Base-by-base conservation (phyloP, 2,329 filamentous ascomycete genomes). In the Diplodia mutila region DNA sequence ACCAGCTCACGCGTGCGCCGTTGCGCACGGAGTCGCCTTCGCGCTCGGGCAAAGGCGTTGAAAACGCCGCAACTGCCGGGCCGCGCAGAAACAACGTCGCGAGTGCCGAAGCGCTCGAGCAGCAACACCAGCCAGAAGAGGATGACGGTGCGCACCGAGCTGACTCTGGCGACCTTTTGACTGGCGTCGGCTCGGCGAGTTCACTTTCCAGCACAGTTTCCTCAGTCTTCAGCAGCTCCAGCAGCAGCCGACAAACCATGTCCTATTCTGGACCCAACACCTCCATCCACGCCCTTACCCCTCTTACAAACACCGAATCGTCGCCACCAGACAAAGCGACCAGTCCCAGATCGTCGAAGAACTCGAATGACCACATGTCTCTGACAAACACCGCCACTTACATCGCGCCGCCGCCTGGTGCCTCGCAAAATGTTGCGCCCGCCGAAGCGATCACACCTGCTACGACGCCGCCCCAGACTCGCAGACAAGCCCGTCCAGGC, bases 161-260 rank as follows among this genome's bases (percentile, higher is more conserved):
- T 68, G 82, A 86, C 72, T 71, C 76, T 55, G 87, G 87, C 78
- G 90, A 93, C 74, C 85, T 89, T 39, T 85, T 90, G 75, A 90
- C 90, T 78, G 89, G 87, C 70, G 85, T 89, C 72, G 90, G 87
- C 74, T 93, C 91, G 61, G 87, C 89, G 67, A 92, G 89, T 80
- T 93, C 91, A 67, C 85, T 89, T 75, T 84, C 86, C 67, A 93
- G 89, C 80, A 87, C 89, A 65, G 85, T 85, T 61, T 92, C 90
- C 53, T 92, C 92, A 66, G 84, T 90, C 71, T 91, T 91, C 80
- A 91, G 88, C 79, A 82, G 83, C 73, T 81, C 82, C 72, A 70
- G 66, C 71, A 78, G 82, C 73, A 81, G 83, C 72, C 81, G 82
- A 72, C 70, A 68, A 70, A 78, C 82, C 73, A 77, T 82, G 73